A percentile compares a stretch with the other conserved stretches of the same genome.
phyloP scores from a whole-genome alignment of 1,139 yeast species.

The Kodamaea ohmeri region DNA sequence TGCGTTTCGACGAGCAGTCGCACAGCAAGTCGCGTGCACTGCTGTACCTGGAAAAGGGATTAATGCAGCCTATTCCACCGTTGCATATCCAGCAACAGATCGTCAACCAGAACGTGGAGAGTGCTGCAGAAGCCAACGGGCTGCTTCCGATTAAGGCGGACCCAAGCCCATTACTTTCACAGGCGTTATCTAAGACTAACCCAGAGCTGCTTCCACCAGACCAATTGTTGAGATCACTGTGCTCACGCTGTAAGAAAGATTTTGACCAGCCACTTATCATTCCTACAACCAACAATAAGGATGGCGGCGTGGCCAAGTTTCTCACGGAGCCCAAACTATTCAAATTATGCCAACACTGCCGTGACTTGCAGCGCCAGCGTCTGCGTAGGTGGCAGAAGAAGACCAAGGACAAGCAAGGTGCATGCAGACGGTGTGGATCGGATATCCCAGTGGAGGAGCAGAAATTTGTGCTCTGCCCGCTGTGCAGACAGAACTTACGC shows the following conservation, averaged over 20 bases:
- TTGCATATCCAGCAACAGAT: constrained; percentile 46
- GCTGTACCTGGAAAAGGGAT: constrained; percentile 21
- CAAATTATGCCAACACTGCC: constrained; percentile 62
- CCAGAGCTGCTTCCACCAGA: constrained; percentile 12
- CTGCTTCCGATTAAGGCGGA: constrained; percentile 13
- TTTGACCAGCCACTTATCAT: constrained; percentile 47
- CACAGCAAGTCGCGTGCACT: constrained; percentile 11
- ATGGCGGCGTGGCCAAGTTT: constrained; percentile 23
- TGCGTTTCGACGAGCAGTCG: constrained; percentile 12
- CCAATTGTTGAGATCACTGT: constrained; percentile 22
- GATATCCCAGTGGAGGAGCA: constrained; percentile 49
- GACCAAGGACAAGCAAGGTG: constrained; percentile 59
- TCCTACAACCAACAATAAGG: constrained; percentile 28
- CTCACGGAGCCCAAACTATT: constrained; percentile 46
- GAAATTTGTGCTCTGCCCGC: constrained; percentile 56
- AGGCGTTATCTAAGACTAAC: constrained; percentile 13
- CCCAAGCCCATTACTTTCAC: constrained; percentile 13
- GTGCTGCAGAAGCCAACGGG: constrained; percentile 2
- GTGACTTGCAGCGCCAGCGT: constrained; percentile 60
- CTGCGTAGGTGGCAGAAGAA: constrained; percentile 63
- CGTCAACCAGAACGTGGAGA: constrained; percentile 20
- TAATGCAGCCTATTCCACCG: constrained; percentile 46
- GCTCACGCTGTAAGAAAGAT: constrained; percentile 60
- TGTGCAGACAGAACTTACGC: constrained; percentile 54
- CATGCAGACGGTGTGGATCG: constrained; percentile 62